Conservation (phyloP, 2,329 filamentous ascomycete species). For the Sordariomycetes sp. region DNA sequence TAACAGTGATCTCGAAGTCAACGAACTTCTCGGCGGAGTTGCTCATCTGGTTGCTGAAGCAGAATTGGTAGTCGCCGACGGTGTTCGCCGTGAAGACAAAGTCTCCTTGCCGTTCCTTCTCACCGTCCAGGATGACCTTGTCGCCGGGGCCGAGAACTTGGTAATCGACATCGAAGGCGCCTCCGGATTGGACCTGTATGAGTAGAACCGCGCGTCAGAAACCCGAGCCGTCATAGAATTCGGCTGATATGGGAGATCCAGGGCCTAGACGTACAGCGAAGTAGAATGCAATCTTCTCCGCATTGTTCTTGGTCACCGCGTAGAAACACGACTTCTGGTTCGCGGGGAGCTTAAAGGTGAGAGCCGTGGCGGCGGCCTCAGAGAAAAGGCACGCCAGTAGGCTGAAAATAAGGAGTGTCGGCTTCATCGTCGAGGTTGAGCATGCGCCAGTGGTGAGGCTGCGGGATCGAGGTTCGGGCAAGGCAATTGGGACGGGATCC, state of each 20-base stretch:
- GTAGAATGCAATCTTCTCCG: slow-evolving; percentile 93
- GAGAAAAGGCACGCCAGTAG: slow-evolving; percentile 62
- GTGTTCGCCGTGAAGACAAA: slow-evolving; percentile 94
- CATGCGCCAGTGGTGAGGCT: background rate
- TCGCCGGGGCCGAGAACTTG: slow-evolving; percentile 71
- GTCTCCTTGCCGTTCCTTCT: slow-evolving; percentile 90
- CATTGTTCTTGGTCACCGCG: slow-evolving; percentile 62
- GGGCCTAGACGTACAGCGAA: slow-evolving; percentile 64
- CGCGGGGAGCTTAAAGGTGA: slow-evolving; percentile 84
- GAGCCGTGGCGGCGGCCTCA: slow-evolving; percentile 71
- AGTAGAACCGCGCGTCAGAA: background rate
- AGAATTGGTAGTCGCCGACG: slow-evolving; percentile 86
- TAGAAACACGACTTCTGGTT: slow-evolving; percentile 98
- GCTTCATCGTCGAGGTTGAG: slow-evolving; percentile 45
- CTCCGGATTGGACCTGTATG: slow-evolving; percentile 85
- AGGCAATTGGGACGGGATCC: background rate
- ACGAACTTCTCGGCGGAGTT: slow-evolving; percentile 96
- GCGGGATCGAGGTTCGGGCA: background rate
- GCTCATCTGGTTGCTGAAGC: slow-evolving; percentile 98
- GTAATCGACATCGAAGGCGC: slow-evolving; percentile 96
- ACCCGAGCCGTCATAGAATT: background rate
- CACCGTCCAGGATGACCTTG: slow-evolving; percentile 72
- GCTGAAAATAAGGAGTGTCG: slow-evolving; percentile 50
- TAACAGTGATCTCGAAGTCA: slow-evolving; percentile 91
- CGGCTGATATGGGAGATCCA: background rate